Evolutionary conservation across 495 filamentous ascomycete genomes (phyloP).

Genomic region (Aspergillus kassunensis): DNA sequence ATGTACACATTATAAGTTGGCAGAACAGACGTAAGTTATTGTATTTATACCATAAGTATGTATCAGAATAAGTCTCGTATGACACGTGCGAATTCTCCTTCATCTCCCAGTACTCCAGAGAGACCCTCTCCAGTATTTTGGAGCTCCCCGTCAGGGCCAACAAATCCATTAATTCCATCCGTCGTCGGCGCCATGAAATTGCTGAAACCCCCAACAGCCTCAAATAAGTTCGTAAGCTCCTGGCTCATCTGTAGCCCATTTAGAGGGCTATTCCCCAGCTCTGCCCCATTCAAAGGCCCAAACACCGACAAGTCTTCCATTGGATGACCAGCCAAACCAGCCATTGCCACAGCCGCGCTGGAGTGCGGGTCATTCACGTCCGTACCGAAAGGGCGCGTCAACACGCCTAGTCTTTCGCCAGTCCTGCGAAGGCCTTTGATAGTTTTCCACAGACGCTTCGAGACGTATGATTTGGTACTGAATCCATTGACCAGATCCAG

Average conservation of each 20-base stretch:
- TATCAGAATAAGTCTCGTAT: constrained; percentile 62
- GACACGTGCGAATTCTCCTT: constrained; percentile 61
- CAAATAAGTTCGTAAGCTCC: constrained; percentile 65
- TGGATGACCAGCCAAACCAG: constrained; percentile 65
- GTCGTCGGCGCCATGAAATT: constrained; percentile 38
- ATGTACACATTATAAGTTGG: too few relatives aligned
- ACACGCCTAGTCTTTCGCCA: constrained; percentile 73
- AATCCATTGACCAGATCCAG: constrained; percentile 78
- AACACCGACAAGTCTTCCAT: constrained; percentile 58
- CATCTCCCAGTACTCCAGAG: constrained; percentile 51
- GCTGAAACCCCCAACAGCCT: constrained; percentile 60
- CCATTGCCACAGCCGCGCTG: constrained; percentile 68
- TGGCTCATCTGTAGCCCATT: constrained; percentile 60
- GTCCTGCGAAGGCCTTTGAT: constrained; percentile 76
- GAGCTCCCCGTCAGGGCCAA: constrained; percentile 39
- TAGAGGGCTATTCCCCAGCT: constrained; percentile 57
- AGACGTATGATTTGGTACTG: constrained; percentile 72
- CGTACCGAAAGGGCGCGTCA: constrained; percentile 39
- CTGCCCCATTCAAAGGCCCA: constrained; percentile 39
- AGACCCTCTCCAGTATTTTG: constrained; percentile 45
- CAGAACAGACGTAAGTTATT: too few relatives aligned
- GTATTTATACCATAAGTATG: too few relatives aligned
- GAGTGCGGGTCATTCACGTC: constrained; percentile 56
- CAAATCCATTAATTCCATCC: constrained; percentile 43
- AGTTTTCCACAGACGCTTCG: constrained; percentile 76